phyloP scores from a whole-genome alignment of 2,329 filamentous ascomycete species.

The Talaromyces rugulosus region DNA sequence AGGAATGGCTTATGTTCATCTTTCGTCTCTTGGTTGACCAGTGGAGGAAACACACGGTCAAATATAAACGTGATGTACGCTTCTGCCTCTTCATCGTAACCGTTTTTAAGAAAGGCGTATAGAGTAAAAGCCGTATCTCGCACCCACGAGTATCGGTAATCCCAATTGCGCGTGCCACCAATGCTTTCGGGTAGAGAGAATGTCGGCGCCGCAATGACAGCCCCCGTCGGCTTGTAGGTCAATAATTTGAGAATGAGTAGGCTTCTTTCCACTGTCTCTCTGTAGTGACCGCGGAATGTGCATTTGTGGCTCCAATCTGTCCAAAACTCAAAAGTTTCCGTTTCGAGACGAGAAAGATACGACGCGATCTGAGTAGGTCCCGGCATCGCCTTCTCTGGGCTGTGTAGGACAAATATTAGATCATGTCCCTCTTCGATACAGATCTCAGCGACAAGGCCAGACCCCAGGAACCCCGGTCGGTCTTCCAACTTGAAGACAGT shows the following conservation, averaged over 20 bases:
- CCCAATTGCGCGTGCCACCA: constrained; percentile 57
- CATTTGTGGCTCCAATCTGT: constrained; percentile 68
- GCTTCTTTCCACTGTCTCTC: constrained; percentile 67
- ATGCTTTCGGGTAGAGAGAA: constrained; percentile 74
- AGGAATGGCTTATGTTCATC: constrained; percentile 53
- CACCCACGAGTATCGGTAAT: constrained; percentile 64
- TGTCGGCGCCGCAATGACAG: constrained; percentile 70
- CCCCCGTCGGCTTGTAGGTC: constrained; percentile 73
- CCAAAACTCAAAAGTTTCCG: constrained; percentile 69
- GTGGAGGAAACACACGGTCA: constrained; percentile 53
- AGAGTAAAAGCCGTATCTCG: constrained; percentile 74
- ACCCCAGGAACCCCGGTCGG: constrained; percentile 52
- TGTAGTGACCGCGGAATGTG: constrained; percentile 67
- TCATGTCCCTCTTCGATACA: constrained; percentile 62
- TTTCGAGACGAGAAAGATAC: constrained; percentile 60
- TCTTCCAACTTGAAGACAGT: constrained; percentile 55
- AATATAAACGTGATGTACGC: constrained; percentile 76
- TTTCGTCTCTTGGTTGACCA: constrained; percentile 51
- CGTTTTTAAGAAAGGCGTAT: constrained; percentile 70
- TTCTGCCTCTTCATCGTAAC: constrained; percentile 71
- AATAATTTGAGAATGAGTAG: constrained; percentile 72
- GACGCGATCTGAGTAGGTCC: constrained; percentile 56
- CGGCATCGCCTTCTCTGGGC: constrained; percentile 56
- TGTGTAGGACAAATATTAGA: constrained; percentile 65
- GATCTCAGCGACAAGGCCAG: constrained; percentile 60